These are phyloP conservation scores for Lactifluus pinguis DNA, from an alignment of 768 basidiomycete genomes.

Conservation along the genomic window DNA sequence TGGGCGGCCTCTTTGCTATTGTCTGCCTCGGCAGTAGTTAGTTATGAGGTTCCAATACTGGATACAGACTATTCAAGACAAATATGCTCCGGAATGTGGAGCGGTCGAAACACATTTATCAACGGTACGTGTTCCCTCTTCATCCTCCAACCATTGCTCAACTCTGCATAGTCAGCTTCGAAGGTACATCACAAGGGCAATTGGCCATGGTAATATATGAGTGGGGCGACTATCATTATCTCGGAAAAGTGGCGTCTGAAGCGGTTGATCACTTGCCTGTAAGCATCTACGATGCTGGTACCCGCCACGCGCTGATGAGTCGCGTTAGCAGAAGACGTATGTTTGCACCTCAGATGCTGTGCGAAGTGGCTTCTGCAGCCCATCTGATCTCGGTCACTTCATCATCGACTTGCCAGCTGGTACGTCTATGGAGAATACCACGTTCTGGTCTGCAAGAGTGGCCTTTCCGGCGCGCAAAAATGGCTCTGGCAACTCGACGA, in stretches of 20 bases:
- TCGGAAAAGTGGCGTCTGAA: conserved; percentile 60
- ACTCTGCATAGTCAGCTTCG: conserved; percentile 58
- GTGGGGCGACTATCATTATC: conserved; percentile 79
- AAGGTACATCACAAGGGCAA: conserved; percentile 69
- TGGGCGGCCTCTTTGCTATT: conserved; percentile 20
- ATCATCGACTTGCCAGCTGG: conserved; percentile 68
- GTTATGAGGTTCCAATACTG: conserved; percentile 56
- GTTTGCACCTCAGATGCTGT: conserved; percentile 85
- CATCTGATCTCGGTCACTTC: conserved; percentile 75
- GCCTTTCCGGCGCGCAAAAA: conserved; percentile 37
- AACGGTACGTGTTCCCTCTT: conserved; percentile 47
- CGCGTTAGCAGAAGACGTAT: conserved; percentile 71
- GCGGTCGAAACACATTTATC: conserved; percentile 65
- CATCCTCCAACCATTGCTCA: conserved; percentile 18
- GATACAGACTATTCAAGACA: conserved; percentile 81
- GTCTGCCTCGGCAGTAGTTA: conserved; percentile 24
- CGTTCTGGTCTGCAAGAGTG: conserved; percentile 82
- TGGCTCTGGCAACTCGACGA: conserved; percentile 20
- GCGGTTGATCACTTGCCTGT: conserved; percentile 55
- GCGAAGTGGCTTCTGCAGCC: conserved; percentile 57
- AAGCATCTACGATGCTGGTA: conserved; percentile 27
- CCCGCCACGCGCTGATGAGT: conserved; percentile 16
- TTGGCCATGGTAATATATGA: conserved; percentile 94
- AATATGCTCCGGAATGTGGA: conserved; percentile 96
- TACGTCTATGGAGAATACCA: conserved; percentile 58